Percentiles rank a stretch among this genome's conserved stretches.
These are phyloP conservation scores for Malus hybrid DNA, from an alignment of 331 rosid genomes.

Conservation along the genomic window DNA sequence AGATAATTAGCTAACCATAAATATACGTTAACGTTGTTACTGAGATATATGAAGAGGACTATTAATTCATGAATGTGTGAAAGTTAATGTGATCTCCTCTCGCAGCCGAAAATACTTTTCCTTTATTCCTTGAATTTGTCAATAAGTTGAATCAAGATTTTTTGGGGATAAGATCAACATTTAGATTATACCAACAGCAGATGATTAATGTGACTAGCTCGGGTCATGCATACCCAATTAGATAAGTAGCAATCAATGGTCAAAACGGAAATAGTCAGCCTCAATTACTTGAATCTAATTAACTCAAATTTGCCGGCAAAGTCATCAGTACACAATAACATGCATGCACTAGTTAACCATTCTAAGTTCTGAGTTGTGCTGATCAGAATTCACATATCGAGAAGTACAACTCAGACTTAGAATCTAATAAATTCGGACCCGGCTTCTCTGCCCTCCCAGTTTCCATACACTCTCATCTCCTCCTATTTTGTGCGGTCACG, in stretches of 20 bases:
- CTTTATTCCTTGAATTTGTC: neutral
- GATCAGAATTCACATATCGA: too few species aligned
- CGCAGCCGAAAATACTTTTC: neutral
- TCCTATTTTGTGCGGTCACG: too few species aligned
- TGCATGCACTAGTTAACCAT: neutral
- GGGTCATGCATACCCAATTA: neutral
- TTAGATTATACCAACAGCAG: neutral
- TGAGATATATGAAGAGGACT: too few species aligned
- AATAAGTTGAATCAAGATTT: neutral
- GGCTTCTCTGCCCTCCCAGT: too few species aligned
- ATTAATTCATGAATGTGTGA: too few species aligned
- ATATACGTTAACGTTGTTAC: too few species aligned
- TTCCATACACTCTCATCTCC: too few species aligned
- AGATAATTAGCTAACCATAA: too few species aligned
- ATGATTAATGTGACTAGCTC: too few species aligned
- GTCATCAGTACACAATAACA: neutral
- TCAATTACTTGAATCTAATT: neutral
- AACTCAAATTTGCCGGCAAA: neutral
- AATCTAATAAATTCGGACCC: too few species aligned
- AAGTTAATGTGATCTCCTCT: neutral
- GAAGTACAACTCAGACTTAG: too few species aligned
- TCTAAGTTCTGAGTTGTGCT: neutral
- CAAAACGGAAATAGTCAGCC: neutral
- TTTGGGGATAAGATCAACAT: neutral
- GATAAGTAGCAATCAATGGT: neutral